Evolutionary conservation across 768 basidiomycete genomes (phyloP), one percentile per base, ranked within the genome.

Genomic region (Boletus sp.): DNA sequence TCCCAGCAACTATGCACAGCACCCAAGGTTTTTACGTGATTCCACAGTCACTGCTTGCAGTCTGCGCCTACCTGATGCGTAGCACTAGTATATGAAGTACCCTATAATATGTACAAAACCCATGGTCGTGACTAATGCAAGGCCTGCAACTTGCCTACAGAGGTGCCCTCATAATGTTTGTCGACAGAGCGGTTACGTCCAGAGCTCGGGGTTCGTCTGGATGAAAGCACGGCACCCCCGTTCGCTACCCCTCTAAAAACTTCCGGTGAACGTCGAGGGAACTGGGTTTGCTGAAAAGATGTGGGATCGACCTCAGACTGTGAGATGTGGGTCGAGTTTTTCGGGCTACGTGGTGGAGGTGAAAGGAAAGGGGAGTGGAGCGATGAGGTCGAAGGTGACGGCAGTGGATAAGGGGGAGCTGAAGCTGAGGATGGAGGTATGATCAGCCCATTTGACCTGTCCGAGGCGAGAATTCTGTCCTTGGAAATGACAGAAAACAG

Each of bases 371-470:
- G 53, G 0, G 63, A 64, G 9, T 47, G 71, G 10, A 40, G 46
- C 0, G 58, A 17, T 39, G 60, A 46, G n/a, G 53, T 21, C 25
- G 73, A 72, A 17, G 76, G 70, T 15, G 70, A 65, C 32, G 73
- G 63, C 10, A 55, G 38, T 7, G 70, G 62, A 41, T 61, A 63
- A 30, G 50, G 17, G 29, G 58, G 50, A 7, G 41, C 30, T 25
- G 55, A 49, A 25, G 49, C 43, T 13, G 55, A 45, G 15, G 85
- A 77, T 13, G 75, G 81, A 14, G 86, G 86, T 0, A 87, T 83
- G 54, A 93, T 83, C 49, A 92, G 73, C 13, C 88, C 91, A 59
- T 89, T 84, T 14, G 83, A 75, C 7, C 78, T 73, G 35, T 77
- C 75, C 47, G 72, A 75, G n/a, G 80, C 72, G 21, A 74, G 66